Conservation (phyloP, 257 asterid genomes). For the Sherardia arvensis region DNA sequence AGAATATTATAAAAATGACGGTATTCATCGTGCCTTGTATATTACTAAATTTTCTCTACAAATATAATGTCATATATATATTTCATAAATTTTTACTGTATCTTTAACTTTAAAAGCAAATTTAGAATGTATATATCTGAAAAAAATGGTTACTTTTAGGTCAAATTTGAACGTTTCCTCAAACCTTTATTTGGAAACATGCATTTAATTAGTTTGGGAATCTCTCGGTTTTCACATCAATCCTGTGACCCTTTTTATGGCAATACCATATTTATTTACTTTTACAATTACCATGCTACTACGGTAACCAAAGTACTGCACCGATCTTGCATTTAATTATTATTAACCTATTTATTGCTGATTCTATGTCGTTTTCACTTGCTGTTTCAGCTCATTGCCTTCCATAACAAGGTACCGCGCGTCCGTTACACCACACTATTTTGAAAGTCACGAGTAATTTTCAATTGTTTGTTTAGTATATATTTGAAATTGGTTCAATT, state of each 20-base stretch:
- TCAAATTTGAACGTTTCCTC: too few species aligned
- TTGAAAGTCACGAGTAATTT: too few species aligned
- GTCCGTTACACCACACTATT: neutral
- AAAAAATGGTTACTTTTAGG: too few species aligned
- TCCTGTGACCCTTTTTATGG: neutral
- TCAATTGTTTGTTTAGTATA: too few species aligned
- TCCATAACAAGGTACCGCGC: neutral
- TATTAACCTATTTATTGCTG: neutral
- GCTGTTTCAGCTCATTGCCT: neutral
- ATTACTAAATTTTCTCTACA: too few species aligned
- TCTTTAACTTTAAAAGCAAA: too few species aligned
- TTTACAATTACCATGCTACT: neutral
- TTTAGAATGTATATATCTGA: too few species aligned
- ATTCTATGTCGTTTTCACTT: neutral
- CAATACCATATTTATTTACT: neutral
- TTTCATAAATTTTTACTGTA: too few species aligned
- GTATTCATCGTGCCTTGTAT: too few species aligned
- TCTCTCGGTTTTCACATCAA: slow-evolving; percentile 7
- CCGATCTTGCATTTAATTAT: neutral
- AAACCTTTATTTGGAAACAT: neutral
- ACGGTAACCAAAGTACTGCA: neutral
- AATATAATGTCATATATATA: too few species aligned
- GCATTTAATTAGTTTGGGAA: neutral
- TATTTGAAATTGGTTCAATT: too few species aligned
- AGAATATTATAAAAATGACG: too few species aligned